Evolutionary conservation across 1,284 basidiomycete species (phyloP), one percentile per base, ranked within the genome.

Genomic region (Cryptococcus sp.): DNA sequence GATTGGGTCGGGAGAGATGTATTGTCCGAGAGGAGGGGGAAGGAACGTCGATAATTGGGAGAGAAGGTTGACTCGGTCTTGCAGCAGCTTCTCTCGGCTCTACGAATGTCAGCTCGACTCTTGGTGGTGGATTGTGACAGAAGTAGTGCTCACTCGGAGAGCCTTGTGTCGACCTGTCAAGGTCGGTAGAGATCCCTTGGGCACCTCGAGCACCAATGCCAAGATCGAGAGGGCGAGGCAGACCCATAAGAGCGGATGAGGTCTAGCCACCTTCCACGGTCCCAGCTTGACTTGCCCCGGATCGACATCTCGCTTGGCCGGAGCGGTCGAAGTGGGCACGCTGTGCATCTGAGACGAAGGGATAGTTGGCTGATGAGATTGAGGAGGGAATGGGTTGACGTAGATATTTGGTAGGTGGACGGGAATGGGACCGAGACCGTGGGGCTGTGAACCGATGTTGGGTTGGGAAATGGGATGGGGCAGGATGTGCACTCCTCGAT

Each of bases 181-280:
- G 10, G 69, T 69, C 18, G 68, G 69, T 18, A 71, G 47, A 25
- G 48, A 41, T 2, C 68, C 68, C 50, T 69, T 71, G 3, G 69
- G 69, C 22, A 71, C 65, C 32, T 58, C 59, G 33, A 71, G 53
- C 3, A 71, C 58, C 31, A 71, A 45, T 1, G 66, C 64, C 14
- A 65, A 39, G 6, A 69, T 10, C 23, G 59, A 62, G 12, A 69
- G 43, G 0, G 50, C 47, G 28, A 71, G 51, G 37, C 59, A 65
- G 36, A 71, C 22, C 63, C 63, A 71, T 14, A 69, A 52, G n/a
- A 71, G 52, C 2, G 69, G 68, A 53, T 71, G 69, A 24, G 68
- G 64, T 37, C 38, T 36, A 3, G 37, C 28, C 4, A 47, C 22
- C 26, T 28, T 19, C 46, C 46, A 47, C 24, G 35, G 25, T 7